These are phyloP conservation scores for Fraxinus americana DNA, from an alignment of 257 asterid species.

Conservation along the genomic window DNA sequence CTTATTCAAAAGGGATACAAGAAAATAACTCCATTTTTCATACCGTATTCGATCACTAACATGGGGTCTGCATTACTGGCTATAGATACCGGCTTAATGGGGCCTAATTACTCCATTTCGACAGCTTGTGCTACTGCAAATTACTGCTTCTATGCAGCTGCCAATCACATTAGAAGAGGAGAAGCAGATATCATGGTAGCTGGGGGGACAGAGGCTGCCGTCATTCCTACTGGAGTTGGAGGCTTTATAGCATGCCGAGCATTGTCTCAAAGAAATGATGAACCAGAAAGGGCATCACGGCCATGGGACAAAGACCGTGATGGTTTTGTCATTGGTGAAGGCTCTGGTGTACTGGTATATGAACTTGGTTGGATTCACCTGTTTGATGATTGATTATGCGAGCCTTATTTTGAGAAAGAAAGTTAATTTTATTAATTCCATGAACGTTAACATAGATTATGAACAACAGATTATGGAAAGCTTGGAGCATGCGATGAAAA, in stretches of 20 bases:
- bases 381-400: background rate
- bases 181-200: slow-evolving; percentile 50
- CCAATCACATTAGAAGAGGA: slow-evolving; percentile 46
- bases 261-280: slow-evolving; percentile 46
- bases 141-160: slow-evolving; percentile 39
- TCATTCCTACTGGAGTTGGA: slow-evolving; percentile 36
- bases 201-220: slow-evolving; percentile 46
- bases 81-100: slow-evolving; percentile 46
- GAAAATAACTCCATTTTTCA: slow-evolving; percentile 47
- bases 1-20: slow-evolving; percentile 41
- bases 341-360: slow-evolving; percentile 67
- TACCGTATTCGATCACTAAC: slow-evolving; percentile 45
- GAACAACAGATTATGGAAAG: slow-evolving; percentile 37
- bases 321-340: slow-evolving; percentile 76
- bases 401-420: background rate
- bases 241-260: slow-evolving; percentile 49
- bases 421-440: background rate
- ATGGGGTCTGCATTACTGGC: slow-evolving; percentile 48
- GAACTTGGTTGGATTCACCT: background rate
- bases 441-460: background rate
- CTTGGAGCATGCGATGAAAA: slow-evolving; percentile 43
- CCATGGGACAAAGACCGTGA: slow-evolving; percentile 77
- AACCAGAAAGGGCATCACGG: slow-evolving; percentile 59
- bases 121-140: slow-evolving; percentile 51
- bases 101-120: slow-evolving; percentile 47